Evolutionary conservation across 2,329 filamentous ascomycete genomes (phyloP), one percentile per base, ranked within the genome.

Genomic region (Alternaria sp.): DNA sequence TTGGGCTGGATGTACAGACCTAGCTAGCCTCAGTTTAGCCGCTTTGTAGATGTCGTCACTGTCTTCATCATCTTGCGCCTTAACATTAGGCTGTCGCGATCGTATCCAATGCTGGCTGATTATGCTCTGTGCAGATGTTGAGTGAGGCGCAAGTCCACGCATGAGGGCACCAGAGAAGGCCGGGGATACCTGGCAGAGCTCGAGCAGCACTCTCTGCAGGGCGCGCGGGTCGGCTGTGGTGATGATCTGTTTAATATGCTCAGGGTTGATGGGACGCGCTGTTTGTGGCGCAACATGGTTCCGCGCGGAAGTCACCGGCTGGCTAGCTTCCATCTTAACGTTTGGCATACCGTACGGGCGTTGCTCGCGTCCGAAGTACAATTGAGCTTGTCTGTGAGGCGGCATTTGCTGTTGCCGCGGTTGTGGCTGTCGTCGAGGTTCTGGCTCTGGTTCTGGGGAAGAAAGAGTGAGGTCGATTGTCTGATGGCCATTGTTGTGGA

Each of bases 121-220:
- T n/a, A 69, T 57, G 4, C 48, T 36, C 38, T 69, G 69, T 3
- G 75, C 75, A 57, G 64, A 73, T 3, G 64, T 58, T 12, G 75
- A 77, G 41, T 74, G 61, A 18, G 66, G 71, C n/a, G 69, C 68
- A 22, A 78, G 67, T n/a, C 72, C 74, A 30, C 75, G 72, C 24
- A 64, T 71, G 18, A 77, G 59, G 8, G 75, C 75, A 6, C 75
- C 73, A 34, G 69, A 72, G 8, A 78, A 63, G 12, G 74, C 73
- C 6, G 75, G 74, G 4, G 75, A 78, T 5, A 67, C 38, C 28
- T 68, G 60, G 62, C 75, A 78, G 9, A 78, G 67, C 7, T 75
- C 57, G 6, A 75, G 41, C 7, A 78, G 46, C 7, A 76, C 64
- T 1, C 57, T 53, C 16, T 64, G 63, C 20, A 78, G 28, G 5